These are phyloP conservation scores for Aureobasidium namibiae DNA, from an alignment of 2,329 filamentous ascomycete species.

Conservation along the genomic window DNA sequence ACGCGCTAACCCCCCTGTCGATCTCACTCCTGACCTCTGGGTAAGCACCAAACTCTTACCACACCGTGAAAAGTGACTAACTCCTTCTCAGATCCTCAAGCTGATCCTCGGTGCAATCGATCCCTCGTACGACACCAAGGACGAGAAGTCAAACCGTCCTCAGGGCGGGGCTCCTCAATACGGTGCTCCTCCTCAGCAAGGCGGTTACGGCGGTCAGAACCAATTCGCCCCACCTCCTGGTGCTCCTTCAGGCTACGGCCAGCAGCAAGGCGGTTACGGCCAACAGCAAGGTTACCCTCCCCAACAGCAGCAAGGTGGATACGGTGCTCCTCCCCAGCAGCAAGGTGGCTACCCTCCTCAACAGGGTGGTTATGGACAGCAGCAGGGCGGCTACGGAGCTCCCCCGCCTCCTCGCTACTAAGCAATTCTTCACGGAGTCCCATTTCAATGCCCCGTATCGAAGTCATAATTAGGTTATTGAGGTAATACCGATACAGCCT, in stretches of 20 bases:
- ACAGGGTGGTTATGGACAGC: slow-evolving; percentile 19
- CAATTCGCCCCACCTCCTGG: slow-evolving; percentile 21
- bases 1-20: slow-evolving; percentile 51
- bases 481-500: background rate
- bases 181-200: slow-evolving; percentile 20
- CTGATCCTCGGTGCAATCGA: slow-evolving; percentile 61
- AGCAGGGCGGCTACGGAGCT: slow-evolving; percentile 16
- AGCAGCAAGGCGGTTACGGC: slow-evolving; percentile 17
- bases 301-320: slow-evolving; percentile 16
- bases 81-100: slow-evolving; percentile 45
- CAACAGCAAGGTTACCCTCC: slow-evolving; percentile 15
- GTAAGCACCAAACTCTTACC: slow-evolving; percentile 22
- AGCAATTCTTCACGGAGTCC: background rate
- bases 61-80: background rate
- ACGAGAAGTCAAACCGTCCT: slow-evolving; percentile 43
- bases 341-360: slow-evolving; percentile 17
- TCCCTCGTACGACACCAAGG: slow-evolving; percentile 56
- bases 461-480: background rate
- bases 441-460: background rate
- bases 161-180: slow-evolving; percentile 21
- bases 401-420: slow-evolving; percentile 12
- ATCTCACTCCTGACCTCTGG: slow-evolving; percentile 59
- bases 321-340: slow-evolving; percentile 15
- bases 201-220: slow-evolving; percentile 19
- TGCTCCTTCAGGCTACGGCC: slow-evolving; percentile 20